phyloP scores from a whole-genome alignment of 306 rosid species.

The Vigna mungo region DNA sequence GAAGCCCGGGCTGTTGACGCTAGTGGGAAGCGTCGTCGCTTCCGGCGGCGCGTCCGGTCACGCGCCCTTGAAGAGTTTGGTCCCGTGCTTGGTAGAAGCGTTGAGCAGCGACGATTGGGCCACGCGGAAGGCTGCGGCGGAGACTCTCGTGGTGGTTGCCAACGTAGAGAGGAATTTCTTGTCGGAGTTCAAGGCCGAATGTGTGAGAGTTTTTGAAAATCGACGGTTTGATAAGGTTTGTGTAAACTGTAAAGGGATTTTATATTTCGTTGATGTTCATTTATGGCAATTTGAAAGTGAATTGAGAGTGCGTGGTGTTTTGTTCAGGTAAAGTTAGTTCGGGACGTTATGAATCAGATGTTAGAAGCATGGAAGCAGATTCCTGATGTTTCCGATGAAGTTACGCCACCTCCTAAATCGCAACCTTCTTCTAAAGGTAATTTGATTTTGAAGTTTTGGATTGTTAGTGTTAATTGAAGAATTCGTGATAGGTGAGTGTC shows the following conservation, averaged over 20 bases:
- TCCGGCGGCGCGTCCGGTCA: slow-evolving; percentile 71
- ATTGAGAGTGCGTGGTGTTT: slow-evolving; percentile 25
- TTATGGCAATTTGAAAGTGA: slow-evolving; percentile 39
- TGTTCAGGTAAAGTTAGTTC: slow-evolving; percentile 79
- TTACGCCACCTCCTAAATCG: slow-evolving; percentile 71
- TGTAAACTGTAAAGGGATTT: neutral
- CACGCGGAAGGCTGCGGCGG: slow-evolving; percentile 89
- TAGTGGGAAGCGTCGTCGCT: slow-evolving; percentile 73
- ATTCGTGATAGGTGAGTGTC: neutral
- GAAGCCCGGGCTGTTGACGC: slow-evolving; percentile 73
- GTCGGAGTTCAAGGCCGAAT: slow-evolving; percentile 74
- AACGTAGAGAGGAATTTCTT: slow-evolving; percentile 63
- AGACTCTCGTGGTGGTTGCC: slow-evolving; percentile 74
- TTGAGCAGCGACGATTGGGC: slow-evolving; percentile 84
- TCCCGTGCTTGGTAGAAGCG: slow-evolving; percentile 70
- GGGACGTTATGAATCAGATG: slow-evolving; percentile 94
- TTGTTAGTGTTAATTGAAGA: slow-evolving; percentile 28
- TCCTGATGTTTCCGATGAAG: slow-evolving; percentile 80
- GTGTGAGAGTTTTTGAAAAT: slow-evolving; percentile 71
- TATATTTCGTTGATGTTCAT: slow-evolving; percentile 7
- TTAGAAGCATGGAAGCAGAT: slow-evolving; percentile 90
- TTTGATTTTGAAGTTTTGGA: slow-evolving; percentile 10
- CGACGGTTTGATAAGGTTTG: slow-evolving; percentile 86
- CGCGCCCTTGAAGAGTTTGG: slow-evolving; percentile 61
- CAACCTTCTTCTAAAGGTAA: slow-evolving; percentile 82